Percentiles rank a stretch among this genome's conserved stretches.
These are phyloP conservation scores for Trypanosoma caninum DNA, from an alignment of 208 protist genomes.

Conservation along the genomic window DNA sequence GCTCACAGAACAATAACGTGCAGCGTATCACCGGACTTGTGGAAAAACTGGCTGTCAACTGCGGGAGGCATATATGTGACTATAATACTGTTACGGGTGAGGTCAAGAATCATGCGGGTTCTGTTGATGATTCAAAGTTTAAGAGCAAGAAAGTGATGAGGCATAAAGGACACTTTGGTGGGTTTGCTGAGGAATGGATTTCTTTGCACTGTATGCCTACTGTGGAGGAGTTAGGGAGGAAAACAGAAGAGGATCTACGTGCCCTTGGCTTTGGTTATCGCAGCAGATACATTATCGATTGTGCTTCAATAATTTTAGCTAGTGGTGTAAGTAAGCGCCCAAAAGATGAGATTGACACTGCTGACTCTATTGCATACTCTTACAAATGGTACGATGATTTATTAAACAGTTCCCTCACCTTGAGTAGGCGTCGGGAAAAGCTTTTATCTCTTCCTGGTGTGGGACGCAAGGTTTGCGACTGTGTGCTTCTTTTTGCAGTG, in stretches of 20 bases:
- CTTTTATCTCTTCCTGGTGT: slow-evolving; percentile 62
- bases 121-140: background rate
- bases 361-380: background rate
- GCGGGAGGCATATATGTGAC: slow-evolving; percentile 54
- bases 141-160: background rate
- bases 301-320: slow-evolving; percentile 22
- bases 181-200: slow-evolving; percentile 24
- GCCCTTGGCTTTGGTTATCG: slow-evolving; percentile 69
- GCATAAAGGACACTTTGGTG: background rate
- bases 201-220: slow-evolving; percentile 49
- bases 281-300: slow-evolving; percentile 57
- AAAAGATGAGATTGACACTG: background rate
- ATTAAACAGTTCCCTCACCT: slow-evolving; percentile 8
- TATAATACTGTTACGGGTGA: slow-evolving; percentile 35
- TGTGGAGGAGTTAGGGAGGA: slow-evolving; percentile 32
- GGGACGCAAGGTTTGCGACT: slow-evolving; percentile 83
- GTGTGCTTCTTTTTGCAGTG: slow-evolving; percentile 73
- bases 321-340: slow-evolving; percentile 1
- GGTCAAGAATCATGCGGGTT: slow-evolving; percentile 5
- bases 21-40: slow-evolving; percentile 66
- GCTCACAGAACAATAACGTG: slow-evolving; percentile 85
- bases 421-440: slow-evolving; percentile 31
- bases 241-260: slow-evolving; percentile 38
- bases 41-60: slow-evolving; percentile 34
- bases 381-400: slow-evolving; percentile 52